Percentiles rank a stretch among this genome's conserved stretches.
Conservation (phyloP, 108 stramenopile genomes). For the Nannochloropsis granulata region DNA sequence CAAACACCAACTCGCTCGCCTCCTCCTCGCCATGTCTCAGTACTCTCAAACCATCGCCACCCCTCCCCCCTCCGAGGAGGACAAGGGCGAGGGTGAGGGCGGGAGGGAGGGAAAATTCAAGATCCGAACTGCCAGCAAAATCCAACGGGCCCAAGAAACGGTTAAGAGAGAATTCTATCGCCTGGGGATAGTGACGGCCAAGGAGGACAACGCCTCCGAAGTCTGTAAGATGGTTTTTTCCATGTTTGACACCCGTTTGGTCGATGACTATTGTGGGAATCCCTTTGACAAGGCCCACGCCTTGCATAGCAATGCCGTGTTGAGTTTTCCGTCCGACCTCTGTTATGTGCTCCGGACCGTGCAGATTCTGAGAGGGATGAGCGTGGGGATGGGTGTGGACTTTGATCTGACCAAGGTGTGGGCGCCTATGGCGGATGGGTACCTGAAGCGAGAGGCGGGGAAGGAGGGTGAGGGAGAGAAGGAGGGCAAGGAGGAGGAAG, state of each 20-base stretch:
- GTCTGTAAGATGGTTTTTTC: constrained; percentile 30
- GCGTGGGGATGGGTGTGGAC: constrained; percentile 23
- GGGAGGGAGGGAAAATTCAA: neutral
- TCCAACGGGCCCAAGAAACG: neutral
- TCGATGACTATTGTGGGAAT: constrained; percentile 20
- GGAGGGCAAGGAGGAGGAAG: neutral
- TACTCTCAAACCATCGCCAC: no score
- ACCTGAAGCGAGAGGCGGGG: neutral
- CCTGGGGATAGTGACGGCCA: constrained; percentile 24
- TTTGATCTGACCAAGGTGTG: constrained; percentile 29
- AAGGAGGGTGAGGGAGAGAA: neutral
- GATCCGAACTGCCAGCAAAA: neutral
- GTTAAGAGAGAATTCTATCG: constrained; percentile 2
- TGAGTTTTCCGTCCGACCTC: constrained; percentile 26
- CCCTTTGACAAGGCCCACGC: constrained; percentile 25
- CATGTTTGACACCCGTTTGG: constrained; percentile 33
- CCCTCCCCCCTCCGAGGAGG: neutral
- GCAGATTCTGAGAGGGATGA: constrained; percentile 19
- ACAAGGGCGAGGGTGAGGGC: neutral
- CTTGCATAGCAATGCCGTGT: constrained; percentile 21
- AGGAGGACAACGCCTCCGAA: constrained; percentile 23
- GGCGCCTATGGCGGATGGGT: constrained; percentile 5
- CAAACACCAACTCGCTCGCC: constrained; percentile 1
- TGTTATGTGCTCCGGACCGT: constrained; percentile 32
- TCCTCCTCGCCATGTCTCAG: constrained; percentile 5